Percentiles rank a stretch among this genome's conserved stretches.
Evolutionary conservation across 163 green algal species (phyloP).

Genomic region (Scenedesmus sp.): DNA sequence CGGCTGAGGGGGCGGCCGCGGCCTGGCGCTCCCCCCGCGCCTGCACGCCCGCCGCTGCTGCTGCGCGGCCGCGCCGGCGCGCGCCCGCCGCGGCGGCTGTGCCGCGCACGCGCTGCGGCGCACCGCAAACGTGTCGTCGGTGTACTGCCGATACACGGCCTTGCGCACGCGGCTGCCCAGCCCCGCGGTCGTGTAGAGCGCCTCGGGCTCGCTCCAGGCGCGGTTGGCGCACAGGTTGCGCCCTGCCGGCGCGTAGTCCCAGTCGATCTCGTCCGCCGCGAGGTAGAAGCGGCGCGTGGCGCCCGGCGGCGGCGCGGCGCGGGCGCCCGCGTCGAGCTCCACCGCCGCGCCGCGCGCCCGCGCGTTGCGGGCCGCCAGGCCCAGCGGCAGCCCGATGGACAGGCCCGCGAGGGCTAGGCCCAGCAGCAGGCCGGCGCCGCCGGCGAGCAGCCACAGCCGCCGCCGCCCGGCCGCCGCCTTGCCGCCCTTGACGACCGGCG

Average conservation of each 20-base stretch:
- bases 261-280: constrained; percentile 40
- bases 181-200: constrained; percentile 26
- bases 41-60: constrained; percentile 40
- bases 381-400: neutral
- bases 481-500: no score
- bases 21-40: no score
- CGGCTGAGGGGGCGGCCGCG: no score
- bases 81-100: neutral
- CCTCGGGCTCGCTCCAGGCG: neutral
- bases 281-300: constrained; percentile 24
- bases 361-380: neutral
- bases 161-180: constrained; percentile 60
- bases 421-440: no score
- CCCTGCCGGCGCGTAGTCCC: constrained; percentile 31
- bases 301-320: neutral
- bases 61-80: constrained; percentile 1
- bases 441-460: no score
- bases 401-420: no score
- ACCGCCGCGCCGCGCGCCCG: neutral
- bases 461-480: no score
- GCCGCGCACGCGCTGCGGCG: neutral
- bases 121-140: constrained; percentile 70
- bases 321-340: neutral
- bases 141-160: constrained; percentile 76
- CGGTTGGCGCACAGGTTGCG: constrained; percentile 21